Base-by-base conservation (phyloP, 2,329 filamentous ascomycete genomes). In the Ophiostoma novo-ulmi region DNA sequence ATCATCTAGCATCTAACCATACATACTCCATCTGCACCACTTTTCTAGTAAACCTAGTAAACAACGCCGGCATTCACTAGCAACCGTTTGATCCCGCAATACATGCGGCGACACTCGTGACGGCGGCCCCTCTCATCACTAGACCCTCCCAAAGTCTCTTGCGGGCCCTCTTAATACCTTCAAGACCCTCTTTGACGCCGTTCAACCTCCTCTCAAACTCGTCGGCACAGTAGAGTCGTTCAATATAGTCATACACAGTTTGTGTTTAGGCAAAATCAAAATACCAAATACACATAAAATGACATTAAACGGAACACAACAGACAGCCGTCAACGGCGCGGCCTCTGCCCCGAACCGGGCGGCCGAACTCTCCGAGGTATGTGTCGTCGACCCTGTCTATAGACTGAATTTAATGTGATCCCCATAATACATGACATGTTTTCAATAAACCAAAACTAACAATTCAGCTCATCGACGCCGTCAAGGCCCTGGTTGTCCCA, bases 401-500 rank as follows among this genome's bases (percentile, higher is more conserved):
- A 7, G 20, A 20, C 44, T 20, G 17, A 5, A 11, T 39, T 13
- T 48, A 48, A 63, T 63, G 11, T 22, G 20, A 6, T 26, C 13
- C 48, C n/a, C 44, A 48, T 48, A 6, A 3, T 20, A n/a, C 3
- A 31, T 20, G 6, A 5, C 6, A 48, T 48, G 14, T 48, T 3
- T 36, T 11, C 22, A 26, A 10, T 3, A 22, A 22, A 64, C 8
- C 17, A 36, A 31, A 14, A 14, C 48, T 61, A 26, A 69, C 64
- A n/a, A 1, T 2, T 3, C n/a, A 93, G 91, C 85, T 93, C 66
- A 84, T 93, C 67, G 82, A 85, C 70, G 86, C 89, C 3, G 86
- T 94, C 67, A 86, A 89, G 79, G 80, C 83, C 10, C 83, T 93
- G 70, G 85, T 94, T 71, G 81, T 93, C 26, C 88, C 89, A 0